Percentiles rank a stretch among this genome's conserved stretches.
Evolutionary conservation across 768 basidiomycete species (phyloP).

Genomic region (Lentinula sp.): DNA sequence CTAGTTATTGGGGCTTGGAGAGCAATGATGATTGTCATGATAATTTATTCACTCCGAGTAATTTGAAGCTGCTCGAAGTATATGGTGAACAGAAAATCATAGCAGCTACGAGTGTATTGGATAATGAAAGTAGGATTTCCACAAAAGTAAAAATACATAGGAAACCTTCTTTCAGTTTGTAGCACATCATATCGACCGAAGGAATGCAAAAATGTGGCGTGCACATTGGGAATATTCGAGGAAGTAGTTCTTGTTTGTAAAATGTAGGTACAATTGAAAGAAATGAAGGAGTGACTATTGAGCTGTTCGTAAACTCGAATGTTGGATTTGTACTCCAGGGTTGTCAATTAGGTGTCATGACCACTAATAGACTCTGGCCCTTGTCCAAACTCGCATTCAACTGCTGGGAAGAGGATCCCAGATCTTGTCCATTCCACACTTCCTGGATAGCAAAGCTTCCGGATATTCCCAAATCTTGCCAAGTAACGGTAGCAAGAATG

Average conservation of each 20-base stretch:
- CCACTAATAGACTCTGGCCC: slow-evolving; percentile 4
- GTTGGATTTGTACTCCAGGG: background rate
- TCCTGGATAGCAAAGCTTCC: background rate
- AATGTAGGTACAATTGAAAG: background rate
- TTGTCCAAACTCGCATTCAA: slow-evolving; percentile 5
- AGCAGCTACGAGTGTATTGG: too few species aligned
- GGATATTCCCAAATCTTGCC: slow-evolving; percentile 4
- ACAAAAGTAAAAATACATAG: too few species aligned
- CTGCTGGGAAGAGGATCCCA: background rate
- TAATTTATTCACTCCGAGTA: background rate
- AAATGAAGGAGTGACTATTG: background rate
- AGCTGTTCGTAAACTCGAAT: background rate
- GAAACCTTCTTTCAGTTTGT: too few species aligned
- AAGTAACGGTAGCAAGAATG: background rate
- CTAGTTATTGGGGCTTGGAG: background rate
- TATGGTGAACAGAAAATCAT: too few species aligned
- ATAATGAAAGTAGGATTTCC: too few species aligned
- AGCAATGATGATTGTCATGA: background rate
- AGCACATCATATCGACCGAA: too few species aligned
- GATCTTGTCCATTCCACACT: slow-evolving; percentile 2
- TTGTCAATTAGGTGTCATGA: background rate
- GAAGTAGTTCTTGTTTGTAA: too few species aligned
- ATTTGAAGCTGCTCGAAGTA: background rate
- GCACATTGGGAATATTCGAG: too few species aligned
- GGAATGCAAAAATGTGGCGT: too few species aligned